Conservation (phyloP, 768 basidiomycete genomes). For the Sarcodon aspratus region DNA sequence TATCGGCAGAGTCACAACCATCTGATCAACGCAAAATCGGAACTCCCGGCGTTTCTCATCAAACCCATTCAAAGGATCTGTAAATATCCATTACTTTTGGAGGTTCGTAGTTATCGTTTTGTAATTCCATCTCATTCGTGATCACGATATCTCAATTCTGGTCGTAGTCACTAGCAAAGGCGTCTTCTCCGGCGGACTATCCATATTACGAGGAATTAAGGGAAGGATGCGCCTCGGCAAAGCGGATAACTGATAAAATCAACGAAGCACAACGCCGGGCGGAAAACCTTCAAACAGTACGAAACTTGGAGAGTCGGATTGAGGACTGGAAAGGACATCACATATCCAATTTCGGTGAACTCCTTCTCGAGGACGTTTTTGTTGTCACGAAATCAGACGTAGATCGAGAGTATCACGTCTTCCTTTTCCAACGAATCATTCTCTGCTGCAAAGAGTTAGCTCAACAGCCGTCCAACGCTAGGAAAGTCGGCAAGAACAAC, state of each 20-base stretch:
- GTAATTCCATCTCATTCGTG: conserved; percentile 5
- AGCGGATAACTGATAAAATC: conserved; percentile 89
- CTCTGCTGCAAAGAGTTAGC: conserved; percentile 93
- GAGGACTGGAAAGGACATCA: conserved; percentile 99
- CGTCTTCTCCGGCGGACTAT: conserved; percentile 49
- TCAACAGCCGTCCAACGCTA: conserved; percentile 42
- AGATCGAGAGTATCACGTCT: conserved; percentile 96
- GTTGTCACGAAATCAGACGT: conserved; percentile 93
- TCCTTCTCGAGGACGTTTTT: conserved; percentile 91
- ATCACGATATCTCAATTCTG: conserved; percentile 1
- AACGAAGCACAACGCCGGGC: conserved; percentile 90
- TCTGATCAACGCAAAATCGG: conserved; percentile 83
- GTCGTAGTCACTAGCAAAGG: conserved; percentile 63
- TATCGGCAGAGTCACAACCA: conserved; percentile 56
- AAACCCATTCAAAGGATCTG: conserved; percentile 98
- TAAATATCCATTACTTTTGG: conserved; percentile 93
- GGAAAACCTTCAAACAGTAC: conserved; percentile 86
- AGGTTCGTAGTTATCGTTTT: conserved; percentile 38
- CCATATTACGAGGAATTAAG: conserved; percentile 72
- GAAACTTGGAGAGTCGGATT: conserved; percentile 74
- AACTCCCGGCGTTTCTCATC: conserved; percentile 93
- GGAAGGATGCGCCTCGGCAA: conserved; percentile 74
- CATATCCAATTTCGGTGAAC: conserved; percentile 85
- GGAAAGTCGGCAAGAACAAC: conserved; percentile 73
- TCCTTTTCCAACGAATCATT: conserved; percentile 98